Evolutionary conservation across 1,284 basidiomycete genomes (phyloP), one percentile per base, ranked within the genome.

Genomic region (Austroboletus niveus): DNA sequence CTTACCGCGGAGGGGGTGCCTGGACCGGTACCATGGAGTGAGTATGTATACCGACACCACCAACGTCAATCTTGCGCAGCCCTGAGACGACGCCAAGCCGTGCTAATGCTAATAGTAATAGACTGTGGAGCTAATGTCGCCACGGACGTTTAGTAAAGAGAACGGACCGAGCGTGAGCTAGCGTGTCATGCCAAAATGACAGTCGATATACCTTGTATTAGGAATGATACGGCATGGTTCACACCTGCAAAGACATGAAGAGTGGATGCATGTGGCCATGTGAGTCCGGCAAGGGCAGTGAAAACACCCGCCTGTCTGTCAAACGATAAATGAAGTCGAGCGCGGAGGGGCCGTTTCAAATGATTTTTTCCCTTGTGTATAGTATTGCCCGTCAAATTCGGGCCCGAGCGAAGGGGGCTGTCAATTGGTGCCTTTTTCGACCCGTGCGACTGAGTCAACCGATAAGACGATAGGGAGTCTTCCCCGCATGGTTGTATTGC

Each of bases 1-100:
- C 30, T 32, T 48, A 48, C 59, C 63, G 64, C 55, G 60, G 45
- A 20, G n/a, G n/a, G 43, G 40, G 59, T 69, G 35, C 48, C 60
- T 55, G 48, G 39, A 64, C 68, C 66, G 44, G 50, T 44, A 55
- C 47, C 49, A 38, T 66, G 66, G 64, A 69, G 68, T 65, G 54
- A 57, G 62, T 27, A 27, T 27, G 36, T 42, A 48, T 44, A 39
- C 47, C 20, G 36, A 48, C 20, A 36, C 48, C 54, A 52, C 51
- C 50, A 55, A 53, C 50, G 65, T 57, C 63, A 62, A 53, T 49
- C 56, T 55, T 57, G 49, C 41, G 45, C 53, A 52, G 49, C 64
- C 64, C 63, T 64, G 63, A 62, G 45, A 46, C 34, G 41, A 48
- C 46, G 42, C 51, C 52, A 43, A 31, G 36, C 35, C n/a, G 27